Evolutionary conservation across 768 basidiomycete genomes (phyloP), one percentile per base, ranked within the genome.

Genomic region (Candolleomyces aberdarensis): DNA sequence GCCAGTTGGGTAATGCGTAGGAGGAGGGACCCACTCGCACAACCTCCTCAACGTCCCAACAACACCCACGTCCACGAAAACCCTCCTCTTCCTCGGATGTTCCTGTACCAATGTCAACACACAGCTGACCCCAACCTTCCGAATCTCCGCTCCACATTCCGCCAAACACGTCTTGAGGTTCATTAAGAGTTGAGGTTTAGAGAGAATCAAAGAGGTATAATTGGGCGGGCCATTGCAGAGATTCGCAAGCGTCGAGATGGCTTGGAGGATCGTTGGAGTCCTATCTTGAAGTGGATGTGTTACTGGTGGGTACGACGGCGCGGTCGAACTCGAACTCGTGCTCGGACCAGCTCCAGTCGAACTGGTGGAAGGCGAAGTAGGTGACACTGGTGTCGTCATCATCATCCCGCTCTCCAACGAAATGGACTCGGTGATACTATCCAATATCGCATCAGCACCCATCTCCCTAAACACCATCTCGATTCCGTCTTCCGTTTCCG

Each of bases 241-340:
- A 69, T 92, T 92, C 0, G 86, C 86, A 0, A 92, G 79, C 2
- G 84, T 73, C 66, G 76, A 84, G 0, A 87, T 80, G 0, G 88
- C 85, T 69, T 81, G 66, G 13, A 62, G 52, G 19, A 64, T 51
- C 50, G 66, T 51, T 60, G 41, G 65, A n/a, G 54, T 56, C 58
- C 2, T 57, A 41, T 51, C 22, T 39, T 51, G 36, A 20, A 51
- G 11, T 26, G 40, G 19, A 26, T 41, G 11, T 19, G 50, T 5
- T 7, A 10, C 5, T 1, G 13, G 41, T 36, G 19, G 50, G 29
- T 14, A 36, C 8, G 32, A 19, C 13, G 52, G 48, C 20, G 58
- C 84, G 85, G 74, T 86, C 85, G 3, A 79, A 75, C 3, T 82
- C 75, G 0, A 87, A 81, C 56, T 86, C 85, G 3, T 79, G 75